phyloP scores from a whole-genome alignment of 345 rosid species.

The Alliaria petiolata region DNA sequence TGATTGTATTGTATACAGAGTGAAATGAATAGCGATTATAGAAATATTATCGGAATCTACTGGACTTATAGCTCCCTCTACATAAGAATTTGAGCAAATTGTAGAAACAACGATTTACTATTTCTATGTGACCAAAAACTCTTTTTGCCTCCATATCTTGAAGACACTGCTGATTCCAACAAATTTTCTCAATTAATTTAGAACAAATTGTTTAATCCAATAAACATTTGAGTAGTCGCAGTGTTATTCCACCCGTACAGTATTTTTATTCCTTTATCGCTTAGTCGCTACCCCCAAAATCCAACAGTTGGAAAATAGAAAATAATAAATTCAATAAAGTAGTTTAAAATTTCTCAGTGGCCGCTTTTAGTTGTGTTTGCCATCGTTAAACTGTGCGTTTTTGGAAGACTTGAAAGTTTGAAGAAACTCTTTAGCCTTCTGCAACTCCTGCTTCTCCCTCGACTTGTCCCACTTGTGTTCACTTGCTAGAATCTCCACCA shows the following conservation, averaged over 20 bases:
- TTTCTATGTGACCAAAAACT: background rate
- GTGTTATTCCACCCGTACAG: slow-evolving; percentile 9
- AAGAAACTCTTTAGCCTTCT: slow-evolving; percentile 60
- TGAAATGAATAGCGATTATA: background rate
- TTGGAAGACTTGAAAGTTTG: slow-evolving; percentile 88
- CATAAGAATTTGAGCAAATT: background rate
- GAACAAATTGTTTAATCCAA: background rate
- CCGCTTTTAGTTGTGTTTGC: slow-evolving; percentile 53
- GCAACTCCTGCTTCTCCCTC: slow-evolving; percentile 64
- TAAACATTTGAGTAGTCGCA: background rate
- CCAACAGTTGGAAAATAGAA: slow-evolving; percentile 5
- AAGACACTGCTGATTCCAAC: too few relatives aligned
- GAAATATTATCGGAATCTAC: background rate
- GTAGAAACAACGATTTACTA: background rate
- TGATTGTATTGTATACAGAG: too few relatives aligned
- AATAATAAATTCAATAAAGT: slow-evolving; percentile 19
- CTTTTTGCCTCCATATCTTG: background rate
- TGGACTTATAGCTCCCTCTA: background rate
- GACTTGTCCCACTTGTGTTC: slow-evolving; percentile 82
- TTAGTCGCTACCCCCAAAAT: slow-evolving; percentile 3
- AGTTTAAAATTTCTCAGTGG: background rate
- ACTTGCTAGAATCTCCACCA: slow-evolving; percentile 64
- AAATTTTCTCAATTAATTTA: too few relatives aligned
- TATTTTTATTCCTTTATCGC: background rate
- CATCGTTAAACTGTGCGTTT: slow-evolving; percentile 92